Evolutionary conservation across 257 asterid species (phyloP), one percentile per base, ranked within the genome.

Genomic region (Sherardia arvensis): DNA sequence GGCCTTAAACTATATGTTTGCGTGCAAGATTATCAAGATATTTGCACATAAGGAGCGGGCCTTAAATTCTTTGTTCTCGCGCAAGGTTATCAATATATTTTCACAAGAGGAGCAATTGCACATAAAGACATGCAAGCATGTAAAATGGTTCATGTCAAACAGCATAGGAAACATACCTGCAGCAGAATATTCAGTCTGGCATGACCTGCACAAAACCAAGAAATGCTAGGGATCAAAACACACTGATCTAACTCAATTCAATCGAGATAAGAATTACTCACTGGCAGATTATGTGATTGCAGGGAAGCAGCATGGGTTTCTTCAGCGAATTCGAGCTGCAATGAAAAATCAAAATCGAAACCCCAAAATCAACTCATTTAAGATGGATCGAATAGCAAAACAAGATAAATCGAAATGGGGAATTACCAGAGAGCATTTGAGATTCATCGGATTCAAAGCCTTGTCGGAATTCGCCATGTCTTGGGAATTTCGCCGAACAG

Each of bases 201-300:
- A 89, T 1, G 18, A 36, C 61, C 99, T 92, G 80, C 71, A 72
- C 30, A 49, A 61, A n/a, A n/a, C n/a, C 62, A 38, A 32, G 0
- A 10, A 25, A 58, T n/a, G n/a, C 62, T 57, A 15, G 6, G 17
- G 9, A 14, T n/a, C 21, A 53, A n/a, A 75, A 65, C 45, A 33
- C 21, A 57, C 23, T 27, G 18, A 20, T n/a, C n/a, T n/a, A n/a
- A n/a, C n/a, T n/a, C n/a, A n/a, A n/a, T 5, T 21, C 3, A 5
- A 28, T 5, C 9, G 8, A 58, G 2, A 58, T 1, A 6, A 28
- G 15, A 9, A 28, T 3, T 60, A 70, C 99, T 80, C 74, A 89
- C 99, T 70, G 67, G 97, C 99, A 92, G 71, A 92, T 74, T 62
- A 87, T 67, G 79, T 92, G 99, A 78, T 82, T 83, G 66, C 99